Evolutionary conservation across 208 protist species (phyloP).

Genomic region (Crithidia expoeki): DNA sequence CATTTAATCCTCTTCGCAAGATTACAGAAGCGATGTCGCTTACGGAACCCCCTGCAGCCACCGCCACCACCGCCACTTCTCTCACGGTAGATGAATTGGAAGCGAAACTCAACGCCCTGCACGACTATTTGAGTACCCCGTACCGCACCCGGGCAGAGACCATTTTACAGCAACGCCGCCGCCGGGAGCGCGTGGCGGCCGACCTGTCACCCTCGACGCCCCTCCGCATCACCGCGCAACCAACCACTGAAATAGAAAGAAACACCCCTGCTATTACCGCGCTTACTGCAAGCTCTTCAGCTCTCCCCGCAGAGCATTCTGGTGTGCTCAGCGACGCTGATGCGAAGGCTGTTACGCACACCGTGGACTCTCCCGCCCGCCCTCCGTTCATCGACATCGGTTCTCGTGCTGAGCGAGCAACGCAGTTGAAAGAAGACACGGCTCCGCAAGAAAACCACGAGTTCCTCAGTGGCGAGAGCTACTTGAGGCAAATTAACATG

Average conservation of each 20-base stretch:
- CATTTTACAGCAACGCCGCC: conserved; percentile 28
- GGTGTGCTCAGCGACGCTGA: not conserved
- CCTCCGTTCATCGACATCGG: not conserved
- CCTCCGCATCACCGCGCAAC: not conserved
- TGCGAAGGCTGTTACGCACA: not conserved
- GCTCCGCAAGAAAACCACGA: not conserved
- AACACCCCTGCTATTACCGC: no score
- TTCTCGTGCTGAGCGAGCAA: not conserved
- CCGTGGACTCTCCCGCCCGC: not conserved
- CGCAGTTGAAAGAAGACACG: not conserved
- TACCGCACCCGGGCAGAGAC: conserved; percentile 26
- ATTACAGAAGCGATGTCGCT: conserved; percentile 1
- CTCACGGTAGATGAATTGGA: conserved; percentile 34
- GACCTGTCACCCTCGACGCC: not conserved
- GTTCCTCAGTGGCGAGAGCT: not conserved
- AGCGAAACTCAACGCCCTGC: conserved; percentile 25
- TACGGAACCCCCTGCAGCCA: not conserved
- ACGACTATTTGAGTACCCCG: conserved; percentile 38
- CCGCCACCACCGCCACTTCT: not conserved
- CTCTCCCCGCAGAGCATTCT: not conserved
- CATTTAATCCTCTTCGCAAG: no score
- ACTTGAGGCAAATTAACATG: not conserved
- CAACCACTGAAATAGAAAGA: not conserved
- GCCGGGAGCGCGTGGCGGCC: conserved; percentile 3
- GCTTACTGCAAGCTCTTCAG: not conserved